Percentiles rank a stretch among this genome's conserved stretches.
phyloP scores from a whole-genome alignment of 768 basidiomycete genomes.

The Collybia sp. region DNA sequence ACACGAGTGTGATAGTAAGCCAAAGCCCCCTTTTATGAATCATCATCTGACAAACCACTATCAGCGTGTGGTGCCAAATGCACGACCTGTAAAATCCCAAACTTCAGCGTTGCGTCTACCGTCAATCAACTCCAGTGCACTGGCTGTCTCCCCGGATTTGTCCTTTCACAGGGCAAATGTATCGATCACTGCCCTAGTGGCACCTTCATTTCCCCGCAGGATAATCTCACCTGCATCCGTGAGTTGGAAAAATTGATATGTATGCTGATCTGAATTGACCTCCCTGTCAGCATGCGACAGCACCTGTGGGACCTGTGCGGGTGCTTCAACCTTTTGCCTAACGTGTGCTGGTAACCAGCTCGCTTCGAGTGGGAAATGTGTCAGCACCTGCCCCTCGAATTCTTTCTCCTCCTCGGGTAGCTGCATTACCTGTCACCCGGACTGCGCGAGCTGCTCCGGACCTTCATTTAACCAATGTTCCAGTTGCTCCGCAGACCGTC shows the following conservation, averaged over 20 bases:
- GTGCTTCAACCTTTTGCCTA: conserved; percentile 65
- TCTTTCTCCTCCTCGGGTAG: conserved; percentile 61
- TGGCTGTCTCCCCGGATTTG: conserved; percentile 72
- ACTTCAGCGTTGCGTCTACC: conserved; percentile 63
- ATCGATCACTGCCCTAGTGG: conserved; percentile 68
- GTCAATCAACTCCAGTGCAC: conserved; percentile 67
- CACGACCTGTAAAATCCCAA: conserved; percentile 66
- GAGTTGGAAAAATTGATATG: conserved; percentile 10
- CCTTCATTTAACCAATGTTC: conserved; percentile 74
- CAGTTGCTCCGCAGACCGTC: conserved; percentile 60
- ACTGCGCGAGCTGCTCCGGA: conserved; percentile 84
- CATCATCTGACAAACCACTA: conserved; percentile 6
- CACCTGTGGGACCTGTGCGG: conserved; percentile 68
- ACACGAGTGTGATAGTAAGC: conserved; percentile 78
- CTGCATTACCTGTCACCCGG: conserved; percentile 79
- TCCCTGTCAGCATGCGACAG: conserved; percentile 52
- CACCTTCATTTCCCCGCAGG: conserved; percentile 65
- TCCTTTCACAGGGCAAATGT: conserved; percentile 68
- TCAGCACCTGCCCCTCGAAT: conserved; percentile 68
- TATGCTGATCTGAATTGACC: conserved; percentile 3
- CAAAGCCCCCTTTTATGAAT: not conserved
- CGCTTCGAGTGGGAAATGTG: conserved; percentile 71
- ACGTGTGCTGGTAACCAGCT: conserved; percentile 65
- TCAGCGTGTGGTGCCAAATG: conserved; percentile 82
- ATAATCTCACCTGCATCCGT: conserved; percentile 69